Base-by-base conservation (phyloP, 2,329 filamentous ascomycete species). In the Colletotrichum magnum region DNA sequence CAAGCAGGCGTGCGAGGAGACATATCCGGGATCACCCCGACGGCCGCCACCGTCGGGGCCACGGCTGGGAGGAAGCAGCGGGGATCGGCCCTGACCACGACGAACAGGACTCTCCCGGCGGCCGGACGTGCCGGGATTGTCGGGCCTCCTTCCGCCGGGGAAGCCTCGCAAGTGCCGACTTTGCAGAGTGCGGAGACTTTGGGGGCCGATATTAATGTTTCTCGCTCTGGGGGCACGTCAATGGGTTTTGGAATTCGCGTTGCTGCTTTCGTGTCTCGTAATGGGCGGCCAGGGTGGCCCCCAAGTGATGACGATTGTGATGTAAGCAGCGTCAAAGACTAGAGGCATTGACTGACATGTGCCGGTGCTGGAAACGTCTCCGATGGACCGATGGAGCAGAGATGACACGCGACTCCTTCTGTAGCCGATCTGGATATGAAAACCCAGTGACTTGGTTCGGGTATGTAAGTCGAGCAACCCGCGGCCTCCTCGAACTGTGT, bases 171-270 rank as follows among this genome's bases (percentile, higher is more conserved):
- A 32, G 15, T 58, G 21, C 52, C 59, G 39, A 48, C 9, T n/a
- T 32, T 10, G 21, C 13, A n/a, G 7, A 18, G 45, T 28, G 36
- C 15, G 53, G 16, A 36, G 41, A 39, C 4, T 15, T 36, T 64
- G 39, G 54, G 60, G 52, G 64, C 58, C 47, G 58, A 60, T 52
- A 32, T 15, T 52, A 51, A 51, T 52, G 32, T 52, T 60, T 60
- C 58, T n/a, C 18, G 28, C 12, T 16, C 21, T 32, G 16, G 26
- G 21, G 18, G 28, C 21, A 24, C 21, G 21, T 51, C 18, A 41
- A 50, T 52, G 13, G 32, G 32, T 39, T 45, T 60, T 41, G 36
- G 32, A 24, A 36, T 51, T 18, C 9, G 5, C 18, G 21, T 51
- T 32, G 28, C 28, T 32, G 28, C 28, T 32, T 7, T 9, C 9